Evolutionary conservation across 2,329 filamentous ascomycete species (phyloP).

Genomic region (Huntiella abstrusa): DNA sequence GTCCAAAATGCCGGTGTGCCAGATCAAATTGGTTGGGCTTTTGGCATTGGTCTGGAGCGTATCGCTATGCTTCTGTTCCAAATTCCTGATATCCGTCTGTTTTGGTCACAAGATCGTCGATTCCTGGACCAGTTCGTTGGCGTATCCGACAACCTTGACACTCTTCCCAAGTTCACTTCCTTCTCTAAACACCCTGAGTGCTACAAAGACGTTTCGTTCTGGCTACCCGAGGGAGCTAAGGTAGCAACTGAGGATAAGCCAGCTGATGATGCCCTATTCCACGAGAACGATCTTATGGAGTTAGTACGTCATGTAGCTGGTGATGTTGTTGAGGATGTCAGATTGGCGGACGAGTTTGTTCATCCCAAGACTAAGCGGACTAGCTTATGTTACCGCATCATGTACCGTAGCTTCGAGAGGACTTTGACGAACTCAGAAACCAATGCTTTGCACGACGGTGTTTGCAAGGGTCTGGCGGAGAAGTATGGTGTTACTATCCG

Average conservation of each 20-base stretch:
- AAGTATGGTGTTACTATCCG: constrained; percentile 65
- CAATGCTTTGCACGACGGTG: constrained; percentile 53
- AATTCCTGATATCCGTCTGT: constrained; percentile 88
- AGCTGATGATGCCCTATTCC: constrained; percentile 40
- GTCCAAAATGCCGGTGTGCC: constrained; percentile 60
- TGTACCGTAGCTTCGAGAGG: constrained; percentile 80
- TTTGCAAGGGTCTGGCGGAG: constrained; percentile 45
- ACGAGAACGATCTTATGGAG: constrained; percentile 97
- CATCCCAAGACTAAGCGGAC: constrained; percentile 69
- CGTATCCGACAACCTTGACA: constrained; percentile 30
- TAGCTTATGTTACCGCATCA: constrained; percentile 83
- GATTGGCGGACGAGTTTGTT: constrained; percentile 65
- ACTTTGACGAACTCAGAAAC: constrained; percentile 73
- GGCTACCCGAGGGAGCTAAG: constrained; percentile 34
- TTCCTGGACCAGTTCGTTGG: constrained; percentile 74
- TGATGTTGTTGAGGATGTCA: constrained; percentile 74
- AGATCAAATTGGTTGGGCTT: constrained; percentile 75
- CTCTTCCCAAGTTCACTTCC: constrained; percentile 49
- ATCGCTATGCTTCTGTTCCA: constrained; percentile 96
- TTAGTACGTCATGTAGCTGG: constrained; percentile 68
- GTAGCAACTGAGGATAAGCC: constrained; percentile 17
- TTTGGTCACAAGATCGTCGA: constrained; percentile 74
- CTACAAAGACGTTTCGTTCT: constrained; percentile 87
- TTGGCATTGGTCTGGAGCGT: constrained; percentile 81
- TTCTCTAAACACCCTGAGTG: constrained; percentile 87